phyloP scores from a whole-genome alignment of 306 rosid genomes.

The Fragaria vesca region DNA sequence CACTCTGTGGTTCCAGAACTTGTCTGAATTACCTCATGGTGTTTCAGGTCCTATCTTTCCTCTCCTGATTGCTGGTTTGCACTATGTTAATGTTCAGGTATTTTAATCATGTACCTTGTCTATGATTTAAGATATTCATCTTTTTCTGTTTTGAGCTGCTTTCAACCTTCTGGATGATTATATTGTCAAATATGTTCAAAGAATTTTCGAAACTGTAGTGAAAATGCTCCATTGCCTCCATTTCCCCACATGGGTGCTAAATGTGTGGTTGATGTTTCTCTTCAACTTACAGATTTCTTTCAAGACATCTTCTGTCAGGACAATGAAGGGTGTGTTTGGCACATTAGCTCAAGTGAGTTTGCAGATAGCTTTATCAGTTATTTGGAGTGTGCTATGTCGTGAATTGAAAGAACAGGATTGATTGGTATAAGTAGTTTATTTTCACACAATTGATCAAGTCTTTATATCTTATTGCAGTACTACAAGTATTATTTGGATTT shows the following conservation, averaged over 20 bases:
- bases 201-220: background rate
- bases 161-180: background rate
- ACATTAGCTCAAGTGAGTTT: slow-evolving; percentile 59
- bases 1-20: slow-evolving; percentile 84
- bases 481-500: slow-evolving; percentile 60
- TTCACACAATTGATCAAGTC: slow-evolving; percentile 17
- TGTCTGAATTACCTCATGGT: slow-evolving; percentile 71
- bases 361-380: background rate
- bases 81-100: slow-evolving; percentile 74
- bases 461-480: slow-evolving; percentile 58
- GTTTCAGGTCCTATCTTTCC: slow-evolving; percentile 77
- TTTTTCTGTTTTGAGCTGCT: background rate
- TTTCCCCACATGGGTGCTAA: background rate
- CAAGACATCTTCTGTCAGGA: slow-evolving; percentile 41
- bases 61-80: slow-evolving; percentile 67
- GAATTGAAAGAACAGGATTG: background rate
- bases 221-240: background rate
- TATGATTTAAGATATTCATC: background rate
- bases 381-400: background rate
- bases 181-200: background rate
- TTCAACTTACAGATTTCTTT: slow-evolving; percentile 58
- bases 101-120: slow-evolving; percentile 19
- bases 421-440: background rate
- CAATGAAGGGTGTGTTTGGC: slow-evolving; percentile 38
- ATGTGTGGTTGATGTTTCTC: slow-evolving; percentile 29